Base-by-base conservation (phyloP, 495 filamentous ascomycete genomes). In the Cercophora samala region DNA sequence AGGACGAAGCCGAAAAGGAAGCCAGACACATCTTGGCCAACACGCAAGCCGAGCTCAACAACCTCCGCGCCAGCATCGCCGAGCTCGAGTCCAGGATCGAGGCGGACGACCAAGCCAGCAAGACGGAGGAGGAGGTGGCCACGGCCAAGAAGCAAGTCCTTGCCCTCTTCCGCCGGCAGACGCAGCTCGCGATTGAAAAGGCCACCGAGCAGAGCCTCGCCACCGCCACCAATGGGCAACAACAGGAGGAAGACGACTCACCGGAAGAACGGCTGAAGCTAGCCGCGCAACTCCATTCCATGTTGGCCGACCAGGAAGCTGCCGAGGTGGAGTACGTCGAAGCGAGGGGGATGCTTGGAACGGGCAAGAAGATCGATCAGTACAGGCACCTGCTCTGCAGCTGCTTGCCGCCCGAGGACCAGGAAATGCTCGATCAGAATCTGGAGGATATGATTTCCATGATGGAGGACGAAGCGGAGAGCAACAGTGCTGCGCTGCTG, bases 1-100 rank as follows among this genome's bases (percentile, higher is more conserved):
- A 85, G 69, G 83, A 88, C 42, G 79, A 81, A 17, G 86, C 86
- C 23, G 80, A 85, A 58, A 76, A 74, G 29, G 88, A 89, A 58
- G 86, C 87, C 3, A 76, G 82, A 54, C 82, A 86, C 4, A 83
- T 89, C 58, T 74, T 86, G 11, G 69, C 68, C 23, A 83, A 83
- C 65, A 82, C 86, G 4, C 78, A 84, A 46, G 81, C 77, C 9
- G 88, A 90, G 70, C 72, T 88, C 17, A 78, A 79, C 5, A 77
- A 76, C 6, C 75, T 87, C 22, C 78, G 77, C 23, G 76, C 79
- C 26, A 76, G 84, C 64, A 77, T 85, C 24, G 72, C 79, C 23
- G 85, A 86, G 24, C 72, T 86, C 5, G 76, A 81, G 24, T 68
- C 69, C 8, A 73, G 77, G 42, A 65, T 82, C 26, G 82, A 84